A percentile compares a stretch with the other conserved stretches of the same genome.
phyloP scores from a whole-genome alignment of 2,329 filamentous ascomycete species.

The Venturia nashicola region DNA sequence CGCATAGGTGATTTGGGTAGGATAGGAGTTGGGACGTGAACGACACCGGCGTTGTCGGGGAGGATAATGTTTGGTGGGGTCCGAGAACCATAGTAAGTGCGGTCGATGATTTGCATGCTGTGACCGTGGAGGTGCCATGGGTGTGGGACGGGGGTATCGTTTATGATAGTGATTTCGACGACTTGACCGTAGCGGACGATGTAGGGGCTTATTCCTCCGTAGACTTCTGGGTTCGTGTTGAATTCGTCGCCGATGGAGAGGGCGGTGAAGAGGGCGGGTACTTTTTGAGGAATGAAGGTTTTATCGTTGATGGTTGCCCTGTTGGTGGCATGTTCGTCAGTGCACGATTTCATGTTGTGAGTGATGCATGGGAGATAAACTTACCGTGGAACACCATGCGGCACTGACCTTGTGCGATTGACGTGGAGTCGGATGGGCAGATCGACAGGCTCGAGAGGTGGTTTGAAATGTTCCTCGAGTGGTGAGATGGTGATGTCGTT shows the following conservation, averaged over 20 bases:
- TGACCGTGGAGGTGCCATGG: slow-evolving; percentile 70
- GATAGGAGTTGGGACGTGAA: not conserved
- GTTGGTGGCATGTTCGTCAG: slow-evolving; percentile 16
- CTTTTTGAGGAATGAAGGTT: slow-evolving; percentile 61
- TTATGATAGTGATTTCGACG: slow-evolving; percentile 64
- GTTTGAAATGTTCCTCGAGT: slow-evolving; percentile 39
- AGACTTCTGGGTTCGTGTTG: slow-evolving; percentile 28
- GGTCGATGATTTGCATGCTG: slow-evolving; percentile 48
- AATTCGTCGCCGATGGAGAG: slow-evolving; percentile 44
- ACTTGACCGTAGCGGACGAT: slow-evolving; percentile 54
- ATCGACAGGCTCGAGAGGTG: slow-evolving; percentile 49
- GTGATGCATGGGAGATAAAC: not conserved
- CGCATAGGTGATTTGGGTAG: slow-evolving; percentile 32
- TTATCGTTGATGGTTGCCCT: slow-evolving; percentile 60
- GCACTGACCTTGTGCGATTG: not conserved
- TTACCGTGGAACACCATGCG: slow-evolving; percentile 4
- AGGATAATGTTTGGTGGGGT: not conserved
- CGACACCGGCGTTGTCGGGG: not conserved
- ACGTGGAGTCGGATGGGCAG: slow-evolving; percentile 19
- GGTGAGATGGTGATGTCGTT: slow-evolving; percentile 66
- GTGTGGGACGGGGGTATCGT: slow-evolving; percentile 57
- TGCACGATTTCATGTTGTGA: not conserved
- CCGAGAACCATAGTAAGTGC: slow-evolving; percentile 18
- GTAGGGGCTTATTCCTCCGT: slow-evolving; percentile 43
- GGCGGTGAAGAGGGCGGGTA: slow-evolving; percentile 68